A percentile compares a stretch with the other conserved stretches of the same genome.
Conservation (phyloP, 1,284 basidiomycete genomes). For the Afroboletus lepidellus region DNA sequence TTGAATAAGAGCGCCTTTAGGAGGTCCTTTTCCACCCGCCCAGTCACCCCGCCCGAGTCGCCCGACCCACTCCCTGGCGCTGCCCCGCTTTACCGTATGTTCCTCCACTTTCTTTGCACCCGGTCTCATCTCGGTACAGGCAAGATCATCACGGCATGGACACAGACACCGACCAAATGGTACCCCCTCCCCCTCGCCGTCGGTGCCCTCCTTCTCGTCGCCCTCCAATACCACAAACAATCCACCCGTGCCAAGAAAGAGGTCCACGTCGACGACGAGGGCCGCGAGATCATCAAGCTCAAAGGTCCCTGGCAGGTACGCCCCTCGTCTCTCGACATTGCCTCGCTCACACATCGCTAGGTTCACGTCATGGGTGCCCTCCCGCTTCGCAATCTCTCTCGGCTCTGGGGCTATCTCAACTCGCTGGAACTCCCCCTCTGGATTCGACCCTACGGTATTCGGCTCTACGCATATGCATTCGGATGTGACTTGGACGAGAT, state of each 20-base stretch:
- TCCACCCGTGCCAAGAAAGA: conserved; percentile 48
- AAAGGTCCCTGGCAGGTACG: conserved; percentile 95
- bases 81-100: conserved; percentile 53
- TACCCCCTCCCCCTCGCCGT: conserved; percentile 92
- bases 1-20: conserved; percentile 25
- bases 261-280: conserved; percentile 74
- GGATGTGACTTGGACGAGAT: conserved; percentile 95
- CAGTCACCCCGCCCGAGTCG: conserved; percentile 29
- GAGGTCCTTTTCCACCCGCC: conserved; percentile 46
- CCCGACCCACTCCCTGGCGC: conserved; percentile 30
- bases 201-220: conserved; percentile 84
- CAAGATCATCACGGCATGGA: conserved; percentile 75
- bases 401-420: conserved; percentile 96
- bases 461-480: conserved; percentile 83
- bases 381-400: conserved; percentile 90
- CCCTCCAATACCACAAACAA: conserved; percentile 77
- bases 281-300: conserved; percentile 69
- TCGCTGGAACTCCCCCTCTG: conserved; percentile 90
- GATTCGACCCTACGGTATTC: conserved; percentile 89
- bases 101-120: neutral
- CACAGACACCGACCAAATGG: conserved; percentile 89
- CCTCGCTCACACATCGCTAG: conserved; percentile 41
- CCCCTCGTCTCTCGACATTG: neutral
- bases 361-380: conserved; percentile 95
- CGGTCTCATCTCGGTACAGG: conserved; percentile 34